Percentiles rank a stretch among this genome's conserved stretches.
Conservation (phyloP, 2,329 filamentous ascomycete species). For the Beauveria australis region DNA sequence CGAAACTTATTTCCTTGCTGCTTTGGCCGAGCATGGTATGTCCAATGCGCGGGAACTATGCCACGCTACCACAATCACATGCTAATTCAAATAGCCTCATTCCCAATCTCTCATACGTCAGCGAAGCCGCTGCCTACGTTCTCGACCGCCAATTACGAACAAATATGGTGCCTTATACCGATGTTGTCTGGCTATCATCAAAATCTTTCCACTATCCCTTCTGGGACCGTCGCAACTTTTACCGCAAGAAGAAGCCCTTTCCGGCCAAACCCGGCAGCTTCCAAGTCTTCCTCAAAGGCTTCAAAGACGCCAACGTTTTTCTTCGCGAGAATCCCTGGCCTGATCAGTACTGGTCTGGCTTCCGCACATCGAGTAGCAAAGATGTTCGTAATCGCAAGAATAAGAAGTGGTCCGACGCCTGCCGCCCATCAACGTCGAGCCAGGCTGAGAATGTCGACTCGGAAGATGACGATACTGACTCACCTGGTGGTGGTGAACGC, state of each 20-base stretch:
- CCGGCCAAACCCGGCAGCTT: conserved; percentile 92
- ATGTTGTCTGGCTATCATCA: conserved; percentile 87
- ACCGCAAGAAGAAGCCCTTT: conserved; percentile 76
- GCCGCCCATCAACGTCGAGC: conserved; percentile 51
- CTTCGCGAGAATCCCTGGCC: conserved; percentile 94
- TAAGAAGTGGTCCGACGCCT: conserved; percentile 70
- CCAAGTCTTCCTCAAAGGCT: conserved; percentile 94
- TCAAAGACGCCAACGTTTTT: conserved; percentile 94
- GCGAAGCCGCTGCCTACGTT: conserved; percentile 93
- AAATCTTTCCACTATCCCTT: conserved; percentile 98
- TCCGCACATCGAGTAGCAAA: conserved; percentile 46
- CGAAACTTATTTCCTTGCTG: conserved; percentile 95
- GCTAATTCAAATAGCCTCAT: conserved; percentile 53
- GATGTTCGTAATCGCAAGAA: conserved; percentile 60
- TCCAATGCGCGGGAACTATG: conserved; percentile 12
- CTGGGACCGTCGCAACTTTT: conserved; percentile 85
- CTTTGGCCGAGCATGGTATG: conserved; percentile 81
- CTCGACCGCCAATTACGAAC: conserved; percentile 85
- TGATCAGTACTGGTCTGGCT: conserved; percentile 69
- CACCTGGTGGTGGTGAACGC: conserved; percentile 26
- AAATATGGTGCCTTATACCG: conserved; percentile 90
- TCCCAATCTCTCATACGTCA: conserved; percentile 95
- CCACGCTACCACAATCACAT: conserved; percentile 8
- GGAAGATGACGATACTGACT: conserved; percentile 43
- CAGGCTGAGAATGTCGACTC: conserved; percentile 56